Conservation (phyloP, 768 basidiomycete genomes). For the Podaxis sp. region DNA sequence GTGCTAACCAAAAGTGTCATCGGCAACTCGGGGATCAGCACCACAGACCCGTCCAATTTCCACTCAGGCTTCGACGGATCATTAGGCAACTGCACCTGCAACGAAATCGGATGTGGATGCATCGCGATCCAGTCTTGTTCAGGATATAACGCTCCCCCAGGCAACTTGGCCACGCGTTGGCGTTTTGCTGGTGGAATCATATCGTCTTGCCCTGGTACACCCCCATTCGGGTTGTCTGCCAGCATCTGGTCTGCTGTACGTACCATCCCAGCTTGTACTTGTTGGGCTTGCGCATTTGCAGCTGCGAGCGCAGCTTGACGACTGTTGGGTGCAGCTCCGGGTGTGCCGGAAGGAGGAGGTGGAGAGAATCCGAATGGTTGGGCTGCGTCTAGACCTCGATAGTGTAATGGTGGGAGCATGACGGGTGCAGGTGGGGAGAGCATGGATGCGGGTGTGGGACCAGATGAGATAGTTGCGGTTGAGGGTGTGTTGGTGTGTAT, state of each 20-base stretch:
- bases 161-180: constrained; percentile 81
- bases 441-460: constrained; percentile 84
- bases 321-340: constrained; percentile 53
- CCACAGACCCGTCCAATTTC: constrained; percentile 82
- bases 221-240: constrained; percentile 37
- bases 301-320: constrained; percentile 61
- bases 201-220: constrained; percentile 42
- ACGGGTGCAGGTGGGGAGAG: constrained; percentile 62
- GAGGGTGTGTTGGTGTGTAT: constrained; percentile 57
- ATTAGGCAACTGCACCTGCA: constrained; percentile 80
- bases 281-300: constrained; percentile 46
- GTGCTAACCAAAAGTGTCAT: constrained; percentile 85
- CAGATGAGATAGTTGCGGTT: constrained; percentile 87
- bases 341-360: constrained; percentile 28
- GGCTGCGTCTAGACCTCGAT: constrained; percentile 73
- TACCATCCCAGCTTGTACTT: constrained; percentile 66
- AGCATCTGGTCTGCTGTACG: constrained; percentile 78
- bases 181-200: constrained; percentile 79
- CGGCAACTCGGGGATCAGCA: constrained; percentile 80
- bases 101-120: constrained; percentile 91
- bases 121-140: constrained; percentile 89
- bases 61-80: constrained; percentile 87
- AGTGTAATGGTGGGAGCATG: constrained; percentile 84
- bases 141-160: constrained; percentile 80
- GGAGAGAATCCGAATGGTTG: constrained; percentile 83